Percentiles rank a stretch among this genome's conserved stretches.
Evolutionary conservation across 139 green algal genomes (phyloP).

Genomic region (Coccomyxa sp.): DNA sequence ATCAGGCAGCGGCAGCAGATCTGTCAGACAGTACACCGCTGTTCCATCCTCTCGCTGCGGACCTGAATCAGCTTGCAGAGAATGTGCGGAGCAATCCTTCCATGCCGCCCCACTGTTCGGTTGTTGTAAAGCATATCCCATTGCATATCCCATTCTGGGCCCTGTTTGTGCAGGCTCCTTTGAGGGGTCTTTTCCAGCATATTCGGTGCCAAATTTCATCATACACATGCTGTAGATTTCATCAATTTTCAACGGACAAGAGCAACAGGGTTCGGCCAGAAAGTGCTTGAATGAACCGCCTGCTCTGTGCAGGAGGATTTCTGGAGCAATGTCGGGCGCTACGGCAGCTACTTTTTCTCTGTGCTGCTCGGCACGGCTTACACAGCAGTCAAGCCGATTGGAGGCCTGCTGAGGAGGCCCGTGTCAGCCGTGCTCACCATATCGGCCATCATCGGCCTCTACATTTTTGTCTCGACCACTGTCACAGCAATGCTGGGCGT

Average conservation of each 20-base stretch:
- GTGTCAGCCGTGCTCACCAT: constrained; percentile 55
- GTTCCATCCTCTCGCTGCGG: background rate
- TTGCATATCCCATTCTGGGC: background rate
- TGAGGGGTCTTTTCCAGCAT: background rate
- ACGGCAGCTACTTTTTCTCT: constrained; percentile 82
- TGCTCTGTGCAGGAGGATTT: constrained; percentile 49
- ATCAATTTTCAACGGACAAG: background rate
- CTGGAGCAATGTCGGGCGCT: constrained; percentile 73
- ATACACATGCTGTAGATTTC: background rate
- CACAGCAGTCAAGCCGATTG: constrained; percentile 69
- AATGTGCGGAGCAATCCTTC: background rate
- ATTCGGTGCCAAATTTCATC: background rate
- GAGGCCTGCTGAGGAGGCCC: constrained; percentile 63
- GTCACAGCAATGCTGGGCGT: constrained; percentile 70
- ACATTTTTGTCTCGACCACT: constrained; percentile 47
- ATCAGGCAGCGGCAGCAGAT: background rate
- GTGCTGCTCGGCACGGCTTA: constrained; percentile 87
- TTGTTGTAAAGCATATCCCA: background rate
- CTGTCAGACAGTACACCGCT: background rate
- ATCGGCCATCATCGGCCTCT: constrained; percentile 26
- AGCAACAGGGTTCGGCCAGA: background rate
- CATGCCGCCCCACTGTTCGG: background rate
- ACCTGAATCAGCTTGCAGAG: constrained; percentile 6
- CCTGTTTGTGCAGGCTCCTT: background rate
- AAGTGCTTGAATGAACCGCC: background rate